These are phyloP conservation scores for Dissoconium aciculare DNA, from an alignment of 2,329 filamentous ascomycete genomes.

Conservation along the genomic window DNA sequence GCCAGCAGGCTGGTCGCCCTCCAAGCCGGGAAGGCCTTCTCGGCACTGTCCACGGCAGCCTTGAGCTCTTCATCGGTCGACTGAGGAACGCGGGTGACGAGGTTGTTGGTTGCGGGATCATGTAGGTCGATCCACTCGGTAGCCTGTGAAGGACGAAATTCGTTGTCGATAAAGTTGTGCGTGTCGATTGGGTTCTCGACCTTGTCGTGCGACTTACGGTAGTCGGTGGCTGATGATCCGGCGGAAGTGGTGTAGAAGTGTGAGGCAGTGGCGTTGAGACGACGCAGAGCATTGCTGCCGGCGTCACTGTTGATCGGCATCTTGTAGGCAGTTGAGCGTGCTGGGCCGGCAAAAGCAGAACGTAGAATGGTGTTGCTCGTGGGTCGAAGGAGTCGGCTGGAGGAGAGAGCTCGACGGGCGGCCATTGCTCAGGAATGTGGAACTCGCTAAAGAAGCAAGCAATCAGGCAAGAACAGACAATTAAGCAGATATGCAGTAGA, in stretches of 20 bases:
- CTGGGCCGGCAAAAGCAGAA: no score
- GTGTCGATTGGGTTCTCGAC: constrained; percentile 54
- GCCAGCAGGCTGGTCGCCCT: constrained; percentile 54
- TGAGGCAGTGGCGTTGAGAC: constrained; percentile 41
- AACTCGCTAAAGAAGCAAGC: no score
- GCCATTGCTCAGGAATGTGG: no score
- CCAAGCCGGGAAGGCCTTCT: constrained; percentile 64
- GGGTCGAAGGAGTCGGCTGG: no score
- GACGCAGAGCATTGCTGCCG: constrained; percentile 28
- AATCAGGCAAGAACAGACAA: no score
- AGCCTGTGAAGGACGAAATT: constrained; percentile 53
- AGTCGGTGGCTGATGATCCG: constrained; percentile 38
- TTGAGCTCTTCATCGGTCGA: constrained; percentile 64
- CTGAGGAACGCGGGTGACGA: constrained; percentile 70
- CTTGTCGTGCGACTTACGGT: constrained; percentile 57
- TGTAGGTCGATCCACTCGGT: constrained; percentile 63
- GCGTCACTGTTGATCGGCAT: constrained; percentile 22
- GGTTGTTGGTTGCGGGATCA: constrained; percentile 74
- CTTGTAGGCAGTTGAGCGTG: no score
- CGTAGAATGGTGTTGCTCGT: no score
- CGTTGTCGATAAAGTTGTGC: constrained; percentile 69
- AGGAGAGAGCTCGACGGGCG: no score
- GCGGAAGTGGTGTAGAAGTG: constrained; percentile 39
- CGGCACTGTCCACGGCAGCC: constrained; percentile 58
- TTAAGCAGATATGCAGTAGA: no score